Conservation (phyloP, 2,329 filamentous ascomycete species). For the Ophiostoma himal-ulmi region DNA sequence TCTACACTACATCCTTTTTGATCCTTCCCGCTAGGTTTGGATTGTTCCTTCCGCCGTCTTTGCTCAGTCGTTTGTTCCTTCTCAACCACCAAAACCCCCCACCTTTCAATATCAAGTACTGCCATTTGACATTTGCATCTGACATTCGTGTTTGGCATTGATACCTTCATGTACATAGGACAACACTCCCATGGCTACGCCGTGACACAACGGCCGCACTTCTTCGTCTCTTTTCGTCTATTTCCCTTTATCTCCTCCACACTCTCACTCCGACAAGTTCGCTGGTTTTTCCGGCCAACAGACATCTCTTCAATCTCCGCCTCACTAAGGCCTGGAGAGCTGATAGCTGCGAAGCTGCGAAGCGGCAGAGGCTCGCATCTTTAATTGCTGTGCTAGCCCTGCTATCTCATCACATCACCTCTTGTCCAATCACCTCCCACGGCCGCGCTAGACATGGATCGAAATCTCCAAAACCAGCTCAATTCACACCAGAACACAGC, state of each 20-base stretch:
- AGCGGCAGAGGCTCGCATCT: neutral
- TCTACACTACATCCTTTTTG: neutral
- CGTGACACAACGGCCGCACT: constrained; percentile 6
- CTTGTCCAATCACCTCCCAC: neutral
- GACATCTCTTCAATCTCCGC: neutral
- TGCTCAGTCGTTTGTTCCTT: neutral
- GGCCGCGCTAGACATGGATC: neutral
- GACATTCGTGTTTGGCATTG: neutral
- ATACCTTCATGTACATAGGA: neutral
- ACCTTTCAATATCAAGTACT: neutral
- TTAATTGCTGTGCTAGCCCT: neutral
- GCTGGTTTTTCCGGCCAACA: neutral
- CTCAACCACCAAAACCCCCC: neutral
- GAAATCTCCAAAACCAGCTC: neutral
- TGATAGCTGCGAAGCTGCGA: neutral
- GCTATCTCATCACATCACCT: neutral
- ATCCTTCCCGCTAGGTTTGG: neutral
- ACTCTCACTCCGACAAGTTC: neutral
- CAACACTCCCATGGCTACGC: constrained; percentile 6
- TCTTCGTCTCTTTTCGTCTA: neutral
- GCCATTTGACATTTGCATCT: neutral
- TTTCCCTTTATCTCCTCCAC: neutral
- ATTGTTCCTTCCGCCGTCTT: neutral
- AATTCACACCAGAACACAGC: neutral
- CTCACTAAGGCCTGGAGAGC: neutral